Conservation (phyloP, 495 filamentous ascomycete species). For the Lasiosphaeris hirsuta region DNA sequence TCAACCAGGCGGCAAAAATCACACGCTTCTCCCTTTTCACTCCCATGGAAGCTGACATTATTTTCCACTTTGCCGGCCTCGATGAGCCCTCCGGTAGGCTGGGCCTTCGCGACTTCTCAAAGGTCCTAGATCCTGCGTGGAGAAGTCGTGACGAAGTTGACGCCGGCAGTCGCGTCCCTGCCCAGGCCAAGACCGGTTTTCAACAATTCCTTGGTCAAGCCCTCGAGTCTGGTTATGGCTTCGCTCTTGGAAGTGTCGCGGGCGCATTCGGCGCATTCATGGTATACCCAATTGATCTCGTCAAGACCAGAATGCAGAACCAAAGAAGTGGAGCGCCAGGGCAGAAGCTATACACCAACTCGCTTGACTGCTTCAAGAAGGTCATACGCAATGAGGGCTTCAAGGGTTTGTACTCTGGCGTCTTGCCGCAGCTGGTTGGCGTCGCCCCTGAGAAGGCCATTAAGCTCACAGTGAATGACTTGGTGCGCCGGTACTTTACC, state of each 20-base stretch:
- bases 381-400: slow-evolving; percentile 92
- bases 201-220: slow-evolving; percentile 54
- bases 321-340: slow-evolving; percentile 79
- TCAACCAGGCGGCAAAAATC: slow-evolving; percentile 87
- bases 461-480: slow-evolving; percentile 95
- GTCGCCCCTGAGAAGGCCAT: slow-evolving; percentile 98
- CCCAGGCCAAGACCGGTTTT: slow-evolving; percentile 37
- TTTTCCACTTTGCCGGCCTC: slow-evolving; percentile 96
- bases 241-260: slow-evolving; percentile 80
- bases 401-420: slow-evolving; percentile 85
- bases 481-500: slow-evolving; percentile 75
- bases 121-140: slow-evolving; percentile 93
- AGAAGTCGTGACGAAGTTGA: slow-evolving; percentile 53
- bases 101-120: slow-evolving; percentile 80
- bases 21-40: slow-evolving; percentile 93
- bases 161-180: slow-evolving; percentile 39
- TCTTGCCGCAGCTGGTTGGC: slow-evolving; percentile 90
- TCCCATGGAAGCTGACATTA: slow-evolving; percentile 97
- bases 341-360: slow-evolving; percentile 92
- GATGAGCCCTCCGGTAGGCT: slow-evolving; percentile 83
- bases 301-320: slow-evolving; percentile 99
- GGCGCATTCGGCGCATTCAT: slow-evolving; percentile 98
- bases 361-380: slow-evolving; percentile 85
- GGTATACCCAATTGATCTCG: slow-evolving; percentile 97
- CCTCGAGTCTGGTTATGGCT: slow-evolving; percentile 82